phyloP scores from a whole-genome alignment of 2,329 filamentous ascomycete genomes.

The Aphanocladium album region DNA sequence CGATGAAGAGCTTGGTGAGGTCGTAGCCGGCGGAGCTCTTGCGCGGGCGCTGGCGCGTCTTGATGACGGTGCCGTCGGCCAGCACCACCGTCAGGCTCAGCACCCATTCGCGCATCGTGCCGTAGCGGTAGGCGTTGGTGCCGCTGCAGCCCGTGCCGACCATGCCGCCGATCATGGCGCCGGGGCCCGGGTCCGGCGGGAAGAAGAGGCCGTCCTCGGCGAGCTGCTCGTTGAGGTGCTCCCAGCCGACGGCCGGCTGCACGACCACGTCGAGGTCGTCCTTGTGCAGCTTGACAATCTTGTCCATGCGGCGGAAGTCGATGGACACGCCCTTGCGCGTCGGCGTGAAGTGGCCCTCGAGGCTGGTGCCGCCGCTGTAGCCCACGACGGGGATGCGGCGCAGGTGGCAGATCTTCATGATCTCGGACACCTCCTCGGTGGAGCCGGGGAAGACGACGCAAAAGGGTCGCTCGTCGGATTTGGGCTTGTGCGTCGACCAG shows the following conservation, averaged over 20 bases:
- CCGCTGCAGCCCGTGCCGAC: slow-evolving; percentile 69
- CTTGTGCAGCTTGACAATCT: slow-evolving; percentile 71
- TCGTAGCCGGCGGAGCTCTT: slow-evolving; percentile 93
- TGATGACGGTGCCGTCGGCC: slow-evolving; percentile 84
- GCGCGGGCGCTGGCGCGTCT: slow-evolving; percentile 79
- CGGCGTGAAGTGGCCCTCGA: slow-evolving; percentile 84
- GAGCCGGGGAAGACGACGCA: slow-evolving; percentile 70
- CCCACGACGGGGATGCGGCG: slow-evolving; percentile 79
- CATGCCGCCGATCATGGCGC: slow-evolving; percentile 90
- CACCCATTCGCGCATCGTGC: slow-evolving; percentile 94
- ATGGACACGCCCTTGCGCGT: slow-evolving; percentile 80
- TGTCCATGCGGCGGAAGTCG: slow-evolving; percentile 82
- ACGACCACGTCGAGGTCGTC: slow-evolving; percentile 72
- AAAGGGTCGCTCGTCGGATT: slow-evolving; percentile 49
- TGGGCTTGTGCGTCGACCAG: slow-evolving; percentile 56
- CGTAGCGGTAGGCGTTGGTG: slow-evolving; percentile 88
- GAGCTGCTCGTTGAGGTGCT: slow-evolving; percentile 74
- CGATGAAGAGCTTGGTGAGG: slow-evolving; percentile 82
- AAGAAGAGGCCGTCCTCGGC: slow-evolving; percentile 75
- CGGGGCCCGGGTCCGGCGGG: slow-evolving; percentile 84
- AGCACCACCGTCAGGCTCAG: slow-evolving; percentile 80
- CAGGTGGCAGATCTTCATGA: slow-evolving; percentile 84
- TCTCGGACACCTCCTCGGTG: slow-evolving; percentile 77
- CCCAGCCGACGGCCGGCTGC: slow-evolving; percentile 82
- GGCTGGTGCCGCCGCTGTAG: slow-evolving; percentile 81